phyloP scores from a whole-genome alignment of 352 stramenopile genomes.

The Phytopythium sindhum region DNA sequence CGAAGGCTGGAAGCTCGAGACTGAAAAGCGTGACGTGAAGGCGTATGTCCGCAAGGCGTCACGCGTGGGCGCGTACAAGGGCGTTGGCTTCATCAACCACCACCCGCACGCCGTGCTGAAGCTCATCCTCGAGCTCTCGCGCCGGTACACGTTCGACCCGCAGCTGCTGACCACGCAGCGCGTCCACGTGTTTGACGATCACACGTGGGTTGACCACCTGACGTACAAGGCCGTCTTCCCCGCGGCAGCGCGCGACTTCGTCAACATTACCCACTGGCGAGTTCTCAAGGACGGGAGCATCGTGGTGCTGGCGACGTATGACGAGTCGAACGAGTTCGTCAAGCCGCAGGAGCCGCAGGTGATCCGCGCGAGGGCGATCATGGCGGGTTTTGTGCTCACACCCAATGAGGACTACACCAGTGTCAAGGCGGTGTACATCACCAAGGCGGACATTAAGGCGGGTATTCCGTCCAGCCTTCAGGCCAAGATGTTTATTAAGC shows the following conservation, averaged over 20 bases:
- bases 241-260: constrained; percentile 43
- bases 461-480: constrained; percentile 50
- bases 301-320: constrained; percentile 42
- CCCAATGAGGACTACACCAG: constrained; percentile 57
- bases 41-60: constrained; percentile 46
- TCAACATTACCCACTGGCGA: constrained; percentile 74
- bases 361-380: constrained; percentile 45
- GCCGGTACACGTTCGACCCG: constrained; percentile 45
- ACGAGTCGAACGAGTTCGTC: constrained; percentile 37
- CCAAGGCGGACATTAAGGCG: constrained; percentile 61
- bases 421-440: constrained; percentile 58
- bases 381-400: constrained; percentile 62
- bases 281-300: constrained; percentile 58
- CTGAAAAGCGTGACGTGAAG: constrained; percentile 53
- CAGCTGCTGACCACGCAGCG: constrained; percentile 49
- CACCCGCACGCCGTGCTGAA: constrained; percentile 53
- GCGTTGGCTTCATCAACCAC: constrained; percentile 51
- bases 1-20: constrained; percentile 59
- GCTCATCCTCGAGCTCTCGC: constrained; percentile 49
- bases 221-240: constrained; percentile 71
- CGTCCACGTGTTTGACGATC: constrained; percentile 55
- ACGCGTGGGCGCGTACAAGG: constrained; percentile 46
- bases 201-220: constrained; percentile 73
- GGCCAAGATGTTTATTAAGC: constrained; percentile 72
- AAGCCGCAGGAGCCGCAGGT: constrained; percentile 39